Conservation (phyloP, 1,284 basidiomycete species). For the Schizopora paradoxa region DNA sequence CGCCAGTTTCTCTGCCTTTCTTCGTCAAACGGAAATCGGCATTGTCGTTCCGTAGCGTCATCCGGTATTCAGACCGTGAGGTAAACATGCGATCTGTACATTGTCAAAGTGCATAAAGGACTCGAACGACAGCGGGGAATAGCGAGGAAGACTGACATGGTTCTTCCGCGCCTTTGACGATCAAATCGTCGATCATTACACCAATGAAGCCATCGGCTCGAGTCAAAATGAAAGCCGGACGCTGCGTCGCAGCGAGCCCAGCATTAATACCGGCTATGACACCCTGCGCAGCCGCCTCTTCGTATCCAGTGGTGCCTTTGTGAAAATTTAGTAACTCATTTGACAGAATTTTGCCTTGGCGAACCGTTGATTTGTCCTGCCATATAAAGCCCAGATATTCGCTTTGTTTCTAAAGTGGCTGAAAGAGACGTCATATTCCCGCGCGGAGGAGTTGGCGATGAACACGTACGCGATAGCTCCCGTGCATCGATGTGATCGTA, state of each 20-base stretch:
- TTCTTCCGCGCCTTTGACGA: constrained; percentile 83
- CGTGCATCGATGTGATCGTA: constrained; percentile 90
- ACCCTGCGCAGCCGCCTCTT: constrained; percentile 88
- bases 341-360: constrained; percentile 5
- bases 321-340: constrained; percentile 5
- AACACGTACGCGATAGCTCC: constrained; percentile 60
- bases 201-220: constrained; percentile 82
- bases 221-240: constrained; percentile 58
- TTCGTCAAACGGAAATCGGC: constrained; percentile 79
- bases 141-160: constrained; percentile 74
- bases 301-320: constrained; percentile 82
- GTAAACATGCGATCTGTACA: constrained; percentile 86
- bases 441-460: constrained; percentile 9
- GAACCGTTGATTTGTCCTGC: constrained; percentile 84
- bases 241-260: constrained; percentile 57
- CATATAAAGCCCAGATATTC: constrained; percentile 79
- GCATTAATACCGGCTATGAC: constrained; percentile 84
- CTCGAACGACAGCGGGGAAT: background rate
- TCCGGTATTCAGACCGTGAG: constrained; percentile 82
- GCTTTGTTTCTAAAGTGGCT: constrained; percentile 84
- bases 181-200: constrained; percentile 88
- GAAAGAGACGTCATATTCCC: constrained; percentile 1
- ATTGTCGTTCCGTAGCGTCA: constrained; percentile 84
- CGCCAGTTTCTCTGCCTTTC: constrained; percentile 52
- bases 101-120: constrained; percentile 2